Percentiles rank a stretch among this genome's conserved stretches.
phyloP scores from a whole-genome alignment of 1,139 yeast species.

The Debaryomyces psychrophilus region DNA sequence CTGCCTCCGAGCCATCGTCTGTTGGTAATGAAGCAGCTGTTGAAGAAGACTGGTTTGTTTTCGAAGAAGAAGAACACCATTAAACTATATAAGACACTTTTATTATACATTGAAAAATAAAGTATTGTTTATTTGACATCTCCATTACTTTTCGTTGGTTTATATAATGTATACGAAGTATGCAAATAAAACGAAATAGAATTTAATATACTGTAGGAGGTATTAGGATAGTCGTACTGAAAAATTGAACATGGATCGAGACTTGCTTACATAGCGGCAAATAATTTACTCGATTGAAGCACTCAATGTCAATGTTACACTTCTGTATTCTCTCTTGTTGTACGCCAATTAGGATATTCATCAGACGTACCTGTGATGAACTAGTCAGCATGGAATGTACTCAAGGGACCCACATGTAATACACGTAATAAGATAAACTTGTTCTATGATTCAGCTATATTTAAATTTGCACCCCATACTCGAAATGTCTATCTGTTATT shows the following conservation, averaged over 20 bases:
- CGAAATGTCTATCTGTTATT: too few species aligned
- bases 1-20: constrained; percentile 40
- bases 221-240: not conserved
- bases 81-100: constrained; percentile 17
- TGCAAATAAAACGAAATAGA: constrained; percentile 6
- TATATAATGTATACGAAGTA: constrained; percentile 7
- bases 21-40: constrained; percentile 48
- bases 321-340: too few species aligned
- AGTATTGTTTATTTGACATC: constrained; percentile 3
- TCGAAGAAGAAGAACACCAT: constrained; percentile 78
- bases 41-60: constrained; percentile 82
- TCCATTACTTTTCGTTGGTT: constrained; percentile 5
- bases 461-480: too few species aligned
- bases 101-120: constrained; percentile 9
- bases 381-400: too few species aligned
- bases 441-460: too few species aligned
- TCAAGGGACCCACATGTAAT: too few species aligned
- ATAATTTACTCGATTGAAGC: too few species aligned
- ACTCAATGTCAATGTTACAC: too few species aligned
- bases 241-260: not conserved
- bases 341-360: too few species aligned
- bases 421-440: too few species aligned
- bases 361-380: too few species aligned
- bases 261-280: too few species aligned
- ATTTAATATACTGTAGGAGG: not conserved